phyloP scores from a whole-genome alignment of 2,329 filamentous ascomycete species.

The Capronia americana region DNA sequence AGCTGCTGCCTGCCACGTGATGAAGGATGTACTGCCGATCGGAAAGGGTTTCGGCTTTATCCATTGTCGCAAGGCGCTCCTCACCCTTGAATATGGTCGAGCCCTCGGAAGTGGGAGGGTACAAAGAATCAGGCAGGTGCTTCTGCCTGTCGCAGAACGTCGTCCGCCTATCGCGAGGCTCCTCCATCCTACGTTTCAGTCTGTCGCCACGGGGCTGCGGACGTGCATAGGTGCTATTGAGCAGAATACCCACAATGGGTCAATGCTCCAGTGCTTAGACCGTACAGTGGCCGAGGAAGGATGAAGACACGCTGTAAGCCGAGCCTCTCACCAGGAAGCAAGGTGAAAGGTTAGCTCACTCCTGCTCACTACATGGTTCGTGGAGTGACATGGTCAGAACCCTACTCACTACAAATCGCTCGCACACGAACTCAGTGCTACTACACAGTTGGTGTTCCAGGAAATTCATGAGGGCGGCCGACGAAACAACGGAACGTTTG shows the following conservation, averaged over 20 bases:
- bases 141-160: background rate
- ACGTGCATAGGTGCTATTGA: background rate
- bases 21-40: background rate
- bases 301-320: background rate
- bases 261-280: background rate
- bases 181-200: background rate
- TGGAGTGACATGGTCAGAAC: too few species aligned
- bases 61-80: background rate
- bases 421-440: too few species aligned
- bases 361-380: background rate
- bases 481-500: too few species aligned
- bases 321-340: background rate
- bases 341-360: background rate
- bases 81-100: background rate
- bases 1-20: conserved; percentile 5
- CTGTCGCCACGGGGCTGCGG: background rate
- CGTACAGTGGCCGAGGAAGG: background rate
- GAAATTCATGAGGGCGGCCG: too few species aligned
- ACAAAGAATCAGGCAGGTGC: background rate
- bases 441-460: too few species aligned
- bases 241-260: background rate
- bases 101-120: background rate
- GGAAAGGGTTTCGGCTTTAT: background rate
- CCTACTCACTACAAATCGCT: too few species aligned
- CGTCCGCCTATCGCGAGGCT: background rate